Evolutionary conservation across 2,329 filamentous ascomycete species (phyloP), one percentile per base, ranked within the genome.

Genomic region (Pestalotiopsis sp.): DNA sequence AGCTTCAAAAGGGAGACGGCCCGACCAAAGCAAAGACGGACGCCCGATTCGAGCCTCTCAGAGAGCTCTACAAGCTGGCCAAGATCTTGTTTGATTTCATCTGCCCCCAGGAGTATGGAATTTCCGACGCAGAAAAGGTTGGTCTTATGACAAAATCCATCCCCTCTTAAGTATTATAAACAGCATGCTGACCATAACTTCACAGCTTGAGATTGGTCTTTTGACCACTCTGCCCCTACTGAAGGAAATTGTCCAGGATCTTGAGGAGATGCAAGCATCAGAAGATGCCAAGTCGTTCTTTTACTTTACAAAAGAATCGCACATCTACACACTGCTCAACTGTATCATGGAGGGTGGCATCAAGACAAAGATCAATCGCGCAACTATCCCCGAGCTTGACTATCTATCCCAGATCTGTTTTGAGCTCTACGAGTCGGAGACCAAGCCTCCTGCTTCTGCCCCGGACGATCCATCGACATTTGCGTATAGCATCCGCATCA

Each of bases 61-160:
- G 96, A 71, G 95, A 99, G 80, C 85, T 99, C 67, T 99, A 98
- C 81, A 93, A 93, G 74, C 86, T 98, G 61, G 93, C 94, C 68
- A 99, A 99, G 81, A 91, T 98, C 13, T 84, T 99, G 14, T 99
- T 99, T 76, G 96, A 99, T 81, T 99, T 98, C 79, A 97, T 99
- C 75, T 97, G 96, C 67, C 96, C 96, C 1, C 96, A 99, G 76
- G 96, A 99, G 80, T 99, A 99, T 77, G 96, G 96, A 66, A 99
- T 99, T 73, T 94, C 93, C 3, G 93, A 98, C 76, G 92, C 90
- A 69, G 96, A 99, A 82, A 99, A 99, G 78, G 80, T 82, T 70
- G 73, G 77, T 59, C 13, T 17, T 12, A 36, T 9, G 20, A 7
- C 25, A 11, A 41, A n/a, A 4, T 41, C 17, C 11, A 56, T 9